Conservation (phyloP, 2,329 filamentous ascomycete genomes). For the Sclerotinia subarctica region DNA sequence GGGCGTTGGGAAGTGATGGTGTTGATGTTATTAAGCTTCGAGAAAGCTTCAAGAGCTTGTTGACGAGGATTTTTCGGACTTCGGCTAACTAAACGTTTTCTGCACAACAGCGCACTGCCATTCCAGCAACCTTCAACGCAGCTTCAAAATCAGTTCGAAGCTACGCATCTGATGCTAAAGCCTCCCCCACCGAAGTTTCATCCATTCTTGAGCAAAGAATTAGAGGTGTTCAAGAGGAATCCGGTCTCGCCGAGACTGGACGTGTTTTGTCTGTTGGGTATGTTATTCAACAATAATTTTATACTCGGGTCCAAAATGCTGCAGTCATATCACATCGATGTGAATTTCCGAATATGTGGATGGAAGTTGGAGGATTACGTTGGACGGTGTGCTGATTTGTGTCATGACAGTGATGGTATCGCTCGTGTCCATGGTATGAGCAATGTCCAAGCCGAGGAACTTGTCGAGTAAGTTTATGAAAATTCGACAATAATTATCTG, state of each 20-base stretch:
- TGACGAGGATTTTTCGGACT: slow-evolving; percentile 44
- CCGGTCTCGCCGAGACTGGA: slow-evolving; percentile 94
- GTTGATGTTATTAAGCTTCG: slow-evolving; percentile 42
- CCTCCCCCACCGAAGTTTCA: slow-evolving; percentile 94
- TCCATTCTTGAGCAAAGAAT: slow-evolving; percentile 99
- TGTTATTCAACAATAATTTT: slow-evolving; percentile 44
- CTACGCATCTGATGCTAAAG: slow-evolving; percentile 93
- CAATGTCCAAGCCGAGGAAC: slow-evolving; percentile 99
- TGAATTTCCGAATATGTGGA: slow-evolving; percentile 3
- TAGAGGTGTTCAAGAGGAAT: slow-evolving; percentile 96
- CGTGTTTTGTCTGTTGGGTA: slow-evolving; percentile 99
- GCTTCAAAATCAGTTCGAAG: slow-evolving; percentile 70
- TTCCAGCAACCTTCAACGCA: slow-evolving; percentile 72
- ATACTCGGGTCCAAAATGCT: slow-evolving; percentile 7
- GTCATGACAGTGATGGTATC: slow-evolving; percentile 87
- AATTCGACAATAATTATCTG: slow-evolving; percentile 20
- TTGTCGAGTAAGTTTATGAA: slow-evolving; percentile 82
- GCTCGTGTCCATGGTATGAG: slow-evolving; percentile 99
- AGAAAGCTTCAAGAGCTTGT: slow-evolving; percentile 39
- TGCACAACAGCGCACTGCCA: slow-evolving; percentile 77
- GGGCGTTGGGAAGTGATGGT: slow-evolving; percentile 31
- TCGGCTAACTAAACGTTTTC: slow-evolving; percentile 54
- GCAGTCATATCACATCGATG: background rate
- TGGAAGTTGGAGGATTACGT: background rate
- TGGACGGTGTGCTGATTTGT: slow-evolving; percentile 27